A percentile compares a stretch with the other conserved stretches of the same genome.
These are phyloP conservation scores for Lachancea fermentati DNA, from an alignment of 805 yeast species.

Conservation along the genomic window DNA sequence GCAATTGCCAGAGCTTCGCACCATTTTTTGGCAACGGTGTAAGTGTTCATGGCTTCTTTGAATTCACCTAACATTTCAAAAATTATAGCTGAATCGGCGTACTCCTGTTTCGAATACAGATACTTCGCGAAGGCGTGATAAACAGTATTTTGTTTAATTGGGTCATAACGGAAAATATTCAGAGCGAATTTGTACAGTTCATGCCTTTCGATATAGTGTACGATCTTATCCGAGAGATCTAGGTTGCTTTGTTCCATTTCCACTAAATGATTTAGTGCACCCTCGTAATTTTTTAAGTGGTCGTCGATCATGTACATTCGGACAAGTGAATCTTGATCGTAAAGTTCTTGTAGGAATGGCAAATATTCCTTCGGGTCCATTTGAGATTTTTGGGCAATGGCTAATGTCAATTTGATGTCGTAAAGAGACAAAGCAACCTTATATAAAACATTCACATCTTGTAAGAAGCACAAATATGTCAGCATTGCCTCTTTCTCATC, in stretches of 20 bases:
- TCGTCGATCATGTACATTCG: slow-evolving; percentile 76
- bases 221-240: slow-evolving; percentile 49
- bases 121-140: slow-evolving; percentile 57
- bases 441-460: slow-evolving; percentile 81
- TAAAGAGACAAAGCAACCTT: slow-evolving; percentile 75
- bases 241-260: slow-evolving; percentile 36
- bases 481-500: slow-evolving; percentile 58
- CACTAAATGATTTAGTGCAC: slow-evolving; percentile 63
- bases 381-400: slow-evolving; percentile 92
- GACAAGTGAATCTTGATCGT: slow-evolving; percentile 59
- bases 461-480: slow-evolving; percentile 82
- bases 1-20: slow-evolving; percentile 70
- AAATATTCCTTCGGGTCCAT: slow-evolving; percentile 96
- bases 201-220: slow-evolving; percentile 64
- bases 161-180: slow-evolving; percentile 51
- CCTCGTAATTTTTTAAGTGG: slow-evolving; percentile 56
- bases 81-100: slow-evolving; percentile 70
- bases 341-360: slow-evolving; percentile 80
- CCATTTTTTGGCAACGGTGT: slow-evolving; percentile 72
- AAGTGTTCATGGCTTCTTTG: slow-evolving; percentile 63
- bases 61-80: slow-evolving; percentile 61
- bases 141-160: slow-evolving; percentile 47
- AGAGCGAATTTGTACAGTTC: slow-evolving; percentile 66
- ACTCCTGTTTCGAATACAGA: slow-evolving; percentile 51
- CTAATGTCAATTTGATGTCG: slow-evolving; percentile 71